phyloP scores from a whole-genome alignment of 345 rosid genomes.

The Ricinus communis region DNA sequence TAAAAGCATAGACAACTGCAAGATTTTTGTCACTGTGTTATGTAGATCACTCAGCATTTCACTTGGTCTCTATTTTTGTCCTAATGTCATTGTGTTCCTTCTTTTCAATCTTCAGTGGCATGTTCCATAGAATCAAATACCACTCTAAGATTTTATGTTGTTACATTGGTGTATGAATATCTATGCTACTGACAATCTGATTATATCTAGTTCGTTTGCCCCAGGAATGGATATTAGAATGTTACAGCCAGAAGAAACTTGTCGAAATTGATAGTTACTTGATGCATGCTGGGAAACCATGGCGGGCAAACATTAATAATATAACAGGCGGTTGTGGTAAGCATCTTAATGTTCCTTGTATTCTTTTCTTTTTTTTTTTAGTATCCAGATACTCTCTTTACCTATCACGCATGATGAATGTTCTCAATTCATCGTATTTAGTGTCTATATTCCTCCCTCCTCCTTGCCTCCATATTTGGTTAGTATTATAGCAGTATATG shows the following conservation, averaged over 20 bases:
- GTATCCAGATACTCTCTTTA: neutral
- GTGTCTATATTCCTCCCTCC: neutral
- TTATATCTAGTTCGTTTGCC: slow-evolving; percentile 15
- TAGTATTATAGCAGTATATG: neutral
- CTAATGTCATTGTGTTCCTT: neutral
- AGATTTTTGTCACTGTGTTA: neutral
- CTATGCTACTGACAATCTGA: slow-evolving; percentile 5
- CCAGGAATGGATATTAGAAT: slow-evolving; percentile 85
- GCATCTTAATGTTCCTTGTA: neutral
- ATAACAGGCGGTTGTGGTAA: slow-evolving; percentile 41
- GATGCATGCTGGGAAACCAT: slow-evolving; percentile 88
- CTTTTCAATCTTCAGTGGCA: neutral
- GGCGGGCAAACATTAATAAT: slow-evolving; percentile 51
- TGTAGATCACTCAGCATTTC: neutral
- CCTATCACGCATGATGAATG: neutral
- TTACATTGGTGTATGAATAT: neutral
- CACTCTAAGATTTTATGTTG: neutral
- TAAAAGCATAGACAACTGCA: neutral
- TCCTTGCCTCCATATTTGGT: neutral
- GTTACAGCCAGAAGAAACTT: slow-evolving; percentile 63
- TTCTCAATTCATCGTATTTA: neutral
- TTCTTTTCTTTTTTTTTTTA: neutral
- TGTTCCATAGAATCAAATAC: neutral
- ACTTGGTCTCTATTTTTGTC: neutral
- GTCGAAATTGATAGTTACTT: slow-evolving; percentile 77